These are phyloP conservation scores for Bryoglossum gracile DNA, from an alignment of 495 filamentous ascomycete species.

Conservation along the genomic window DNA sequence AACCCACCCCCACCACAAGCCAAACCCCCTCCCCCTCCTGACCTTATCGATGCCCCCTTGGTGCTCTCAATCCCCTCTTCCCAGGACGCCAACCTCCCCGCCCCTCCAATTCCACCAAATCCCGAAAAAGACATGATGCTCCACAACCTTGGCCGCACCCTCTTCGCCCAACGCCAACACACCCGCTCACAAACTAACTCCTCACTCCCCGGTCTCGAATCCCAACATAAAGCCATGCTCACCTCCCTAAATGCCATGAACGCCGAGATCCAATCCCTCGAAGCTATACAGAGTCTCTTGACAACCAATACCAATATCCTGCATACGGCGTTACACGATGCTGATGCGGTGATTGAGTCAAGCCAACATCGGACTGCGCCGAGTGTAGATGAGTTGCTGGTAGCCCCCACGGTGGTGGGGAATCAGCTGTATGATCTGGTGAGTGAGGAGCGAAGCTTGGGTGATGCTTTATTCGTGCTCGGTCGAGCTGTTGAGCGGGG, in stretches of 20 bases:
- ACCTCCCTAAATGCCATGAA: slow-evolving; percentile 58
- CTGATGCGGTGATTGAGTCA: slow-evolving; percentile 69
- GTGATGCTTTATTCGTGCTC: slow-evolving; percentile 78
- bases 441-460: slow-evolving; percentile 76
- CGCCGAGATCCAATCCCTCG: slow-evolving; percentile 61
- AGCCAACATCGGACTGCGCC: slow-evolving; percentile 41
- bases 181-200: slow-evolving; percentile 58
- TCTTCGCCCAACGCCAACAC: slow-evolving; percentile 57
- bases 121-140: slow-evolving; percentile 91
- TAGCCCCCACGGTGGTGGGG: slow-evolving; percentile 89
- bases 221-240: slow-evolving; percentile 73
- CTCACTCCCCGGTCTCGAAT: slow-evolving; percentile 63
- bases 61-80: slow-evolving; percentile 57
- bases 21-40: slow-evolving; percentile 50
- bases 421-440: slow-evolving; percentile 85
- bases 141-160: slow-evolving; percentile 60
- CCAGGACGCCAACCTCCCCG: slow-evolving; percentile 40
- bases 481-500: slow-evolving; percentile 77
- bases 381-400: slow-evolving; percentile 77
- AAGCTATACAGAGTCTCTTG: slow-evolving; percentile 59
- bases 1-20: slow-evolving; percentile 27
- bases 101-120: slow-evolving; percentile 89
- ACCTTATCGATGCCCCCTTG: slow-evolving; percentile 58
- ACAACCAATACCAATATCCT: slow-evolving; percentile 71
- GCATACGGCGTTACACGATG: slow-evolving; percentile 65